Evolutionary conservation across 2,329 filamentous ascomycete species (phyloP).

Genomic region (Dryadomyces quercivorus): DNA sequence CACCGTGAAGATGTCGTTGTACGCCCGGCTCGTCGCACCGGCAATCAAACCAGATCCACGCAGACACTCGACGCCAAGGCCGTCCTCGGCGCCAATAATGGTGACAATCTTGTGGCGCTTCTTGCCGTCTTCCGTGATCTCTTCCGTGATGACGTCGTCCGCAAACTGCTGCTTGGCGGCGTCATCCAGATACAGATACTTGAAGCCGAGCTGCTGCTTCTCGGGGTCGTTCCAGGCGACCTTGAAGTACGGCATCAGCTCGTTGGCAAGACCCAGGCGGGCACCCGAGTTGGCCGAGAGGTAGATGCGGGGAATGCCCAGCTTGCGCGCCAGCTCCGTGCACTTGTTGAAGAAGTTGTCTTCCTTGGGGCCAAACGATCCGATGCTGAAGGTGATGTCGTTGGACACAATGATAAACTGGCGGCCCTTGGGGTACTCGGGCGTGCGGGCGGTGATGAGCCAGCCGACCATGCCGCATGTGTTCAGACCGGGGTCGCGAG

Average conservation of each 20-base stretch:
- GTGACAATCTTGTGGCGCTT: slow-evolving; percentile 89
- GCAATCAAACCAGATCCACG: slow-evolving; percentile 96
- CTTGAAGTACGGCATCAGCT: slow-evolving; percentile 93
- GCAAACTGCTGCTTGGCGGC: slow-evolving; percentile 80
- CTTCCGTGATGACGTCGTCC: slow-evolving; percentile 78
- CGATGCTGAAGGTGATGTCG: slow-evolving; percentile 98
- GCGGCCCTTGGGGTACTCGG: slow-evolving; percentile 85
- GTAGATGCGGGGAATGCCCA: slow-evolving; percentile 94
- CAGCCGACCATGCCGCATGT: slow-evolving; percentile 97
- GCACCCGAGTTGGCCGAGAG: slow-evolving; percentile 98
- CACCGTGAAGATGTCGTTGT: slow-evolving; percentile 98
- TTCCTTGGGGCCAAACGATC: slow-evolving; percentile 91
- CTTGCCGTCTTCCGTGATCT: slow-evolving; percentile 76
- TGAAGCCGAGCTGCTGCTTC: slow-evolving; percentile 82
- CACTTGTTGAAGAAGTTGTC: slow-evolving; percentile 99
- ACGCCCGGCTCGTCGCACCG: slow-evolving; percentile 89
- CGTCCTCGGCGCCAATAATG: slow-evolving; percentile 85
- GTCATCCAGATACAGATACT: slow-evolving; percentile 88
- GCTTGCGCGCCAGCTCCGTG: slow-evolving; percentile 80
- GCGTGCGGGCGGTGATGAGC: slow-evolving; percentile 88
- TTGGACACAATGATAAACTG: slow-evolving; percentile 96
- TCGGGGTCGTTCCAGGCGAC: slow-evolving; percentile 85
- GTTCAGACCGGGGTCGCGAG: slow-evolving; percentile 90
- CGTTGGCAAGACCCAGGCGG: slow-evolving; percentile 89
- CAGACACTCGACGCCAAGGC: slow-evolving; percentile 93